Evolutionary conservation across 2,329 filamentous ascomycete species (phyloP).

Genomic region (Rutstroemia sydowiana): DNA sequence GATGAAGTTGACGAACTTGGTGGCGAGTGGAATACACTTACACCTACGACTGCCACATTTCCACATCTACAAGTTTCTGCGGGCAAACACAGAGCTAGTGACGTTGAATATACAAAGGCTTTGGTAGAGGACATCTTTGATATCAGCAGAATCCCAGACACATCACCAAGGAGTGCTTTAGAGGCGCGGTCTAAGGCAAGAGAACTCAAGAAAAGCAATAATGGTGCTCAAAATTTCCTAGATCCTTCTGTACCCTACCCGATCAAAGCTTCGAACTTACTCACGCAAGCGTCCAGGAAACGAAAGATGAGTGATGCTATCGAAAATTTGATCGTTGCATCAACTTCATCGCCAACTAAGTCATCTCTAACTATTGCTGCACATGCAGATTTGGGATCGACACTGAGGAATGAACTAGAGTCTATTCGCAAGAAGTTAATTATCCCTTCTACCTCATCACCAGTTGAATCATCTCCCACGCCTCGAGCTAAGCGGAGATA

Average conservation of each 20-base stretch:
- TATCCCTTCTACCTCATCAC: background rate
- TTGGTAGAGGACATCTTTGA: background rate
- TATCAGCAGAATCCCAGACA: slow-evolving; percentile 2
- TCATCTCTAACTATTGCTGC: background rate
- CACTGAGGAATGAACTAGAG: background rate
- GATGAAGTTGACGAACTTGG: slow-evolving; percentile 8
- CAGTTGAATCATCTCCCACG: background rate
- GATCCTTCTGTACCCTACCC: background rate
- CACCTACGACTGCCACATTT: background rate
- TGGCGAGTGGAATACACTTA: background rate
- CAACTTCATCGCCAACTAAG: slow-evolving; percentile 1
- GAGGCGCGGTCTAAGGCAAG: background rate
- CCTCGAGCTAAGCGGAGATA: slow-evolving; percentile 2
- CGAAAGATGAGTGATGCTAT: background rate
- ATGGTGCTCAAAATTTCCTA: background rate
- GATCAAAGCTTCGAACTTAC: background rate
- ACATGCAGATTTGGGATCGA: background rate
- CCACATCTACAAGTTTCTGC: background rate
- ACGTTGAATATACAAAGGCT: background rate
- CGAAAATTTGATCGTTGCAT: background rate
- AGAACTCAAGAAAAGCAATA: background rate
- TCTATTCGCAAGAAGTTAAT: background rate
- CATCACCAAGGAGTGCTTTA: slow-evolving; percentile 3
- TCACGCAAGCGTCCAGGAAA: background rate
- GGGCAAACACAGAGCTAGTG: background rate